phyloP scores from a whole-genome alignment of 2,329 filamentous ascomycete species.

The Aplosporella prunicola region DNA sequence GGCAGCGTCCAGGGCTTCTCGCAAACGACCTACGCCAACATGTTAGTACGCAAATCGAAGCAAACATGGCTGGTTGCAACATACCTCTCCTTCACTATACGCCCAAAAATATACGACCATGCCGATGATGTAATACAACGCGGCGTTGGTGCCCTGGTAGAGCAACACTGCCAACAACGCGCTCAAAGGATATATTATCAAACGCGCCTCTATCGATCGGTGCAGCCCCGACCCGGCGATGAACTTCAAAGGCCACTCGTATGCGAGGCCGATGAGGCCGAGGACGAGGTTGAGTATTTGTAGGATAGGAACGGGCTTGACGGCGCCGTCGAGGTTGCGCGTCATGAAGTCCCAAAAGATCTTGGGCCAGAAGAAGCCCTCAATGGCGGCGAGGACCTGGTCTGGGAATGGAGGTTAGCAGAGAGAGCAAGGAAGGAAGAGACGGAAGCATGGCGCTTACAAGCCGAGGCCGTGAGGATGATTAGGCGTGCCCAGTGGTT shows the following conservation, averaged over 20 bases:
- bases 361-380: constrained; percentile 97
- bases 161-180: constrained; percentile 66
- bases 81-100: constrained; percentile 91
- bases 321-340: constrained; percentile 74
- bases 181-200: constrained; percentile 72
- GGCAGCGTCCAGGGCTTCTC: constrained; percentile 42
- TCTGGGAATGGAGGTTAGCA: constrained; percentile 45
- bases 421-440: neutral
- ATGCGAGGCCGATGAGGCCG: constrained; percentile 66
- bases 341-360: constrained; percentile 97
- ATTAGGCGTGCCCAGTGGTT: constrained; percentile 98
- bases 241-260: constrained; percentile 81
- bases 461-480: constrained; percentile 70
- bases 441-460: constrained; percentile 45
- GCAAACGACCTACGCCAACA: constrained; percentile 33
- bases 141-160: constrained; percentile 89
- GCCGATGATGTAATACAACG: constrained; percentile 82
- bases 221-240: constrained; percentile 67
- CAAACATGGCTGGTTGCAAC: constrained; percentile 23
- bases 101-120: constrained; percentile 91
- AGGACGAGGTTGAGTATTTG: constrained; percentile 85
- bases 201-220: constrained; percentile 75
- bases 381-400: constrained; percentile 72
- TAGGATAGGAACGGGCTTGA: constrained; percentile 78
- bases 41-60: constrained; percentile 12